These are phyloP conservation scores for Blastocystis sp. DNA, from an alignment of 352 stramenopile species.

Conservation along the genomic window DNA sequence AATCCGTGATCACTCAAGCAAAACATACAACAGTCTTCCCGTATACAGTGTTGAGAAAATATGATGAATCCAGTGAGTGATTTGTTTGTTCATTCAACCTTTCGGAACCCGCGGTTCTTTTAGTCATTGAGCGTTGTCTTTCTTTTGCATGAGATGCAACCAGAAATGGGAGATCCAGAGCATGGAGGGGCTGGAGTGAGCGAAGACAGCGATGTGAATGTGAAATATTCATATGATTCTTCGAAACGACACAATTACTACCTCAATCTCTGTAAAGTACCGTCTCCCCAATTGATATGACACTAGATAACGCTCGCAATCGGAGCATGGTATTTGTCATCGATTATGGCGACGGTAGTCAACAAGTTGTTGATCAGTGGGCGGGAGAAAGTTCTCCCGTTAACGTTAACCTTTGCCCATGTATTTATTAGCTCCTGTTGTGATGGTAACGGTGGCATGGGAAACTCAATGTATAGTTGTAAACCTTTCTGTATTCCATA, in stretches of 20 bases:
- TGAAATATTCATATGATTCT: neutral
- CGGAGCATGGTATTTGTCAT: neutral
- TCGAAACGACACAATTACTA: conserved; percentile 2
- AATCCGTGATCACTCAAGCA: neutral
- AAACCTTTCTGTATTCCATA: conserved; percentile 34
- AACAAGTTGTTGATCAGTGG: conserved; percentile 27
- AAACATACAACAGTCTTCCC: conserved; percentile 28
- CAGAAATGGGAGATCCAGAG: neutral
- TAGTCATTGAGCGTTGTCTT: too few relatives aligned
- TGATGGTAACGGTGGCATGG: neutral
- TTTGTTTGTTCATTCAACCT: neutral
- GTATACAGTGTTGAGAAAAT: conserved; percentile 52
- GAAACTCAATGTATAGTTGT: neutral
- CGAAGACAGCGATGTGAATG: neutral
- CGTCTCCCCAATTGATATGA: neutral
- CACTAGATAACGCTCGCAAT: conserved; percentile 4
- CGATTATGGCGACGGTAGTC: conserved; percentile 11
- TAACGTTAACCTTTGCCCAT: conserved; percentile 48
- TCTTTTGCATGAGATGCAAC: too few relatives aligned
- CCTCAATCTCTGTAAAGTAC: conserved; percentile 11
- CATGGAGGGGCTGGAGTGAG: neutral
- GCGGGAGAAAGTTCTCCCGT: neutral
- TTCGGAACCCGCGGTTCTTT: neutral
- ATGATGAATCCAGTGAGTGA: neutral
- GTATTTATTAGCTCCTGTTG: conserved; percentile 52